phyloP scores from a whole-genome alignment of 257 asterid species.

The Salvia hispanica region DNA sequence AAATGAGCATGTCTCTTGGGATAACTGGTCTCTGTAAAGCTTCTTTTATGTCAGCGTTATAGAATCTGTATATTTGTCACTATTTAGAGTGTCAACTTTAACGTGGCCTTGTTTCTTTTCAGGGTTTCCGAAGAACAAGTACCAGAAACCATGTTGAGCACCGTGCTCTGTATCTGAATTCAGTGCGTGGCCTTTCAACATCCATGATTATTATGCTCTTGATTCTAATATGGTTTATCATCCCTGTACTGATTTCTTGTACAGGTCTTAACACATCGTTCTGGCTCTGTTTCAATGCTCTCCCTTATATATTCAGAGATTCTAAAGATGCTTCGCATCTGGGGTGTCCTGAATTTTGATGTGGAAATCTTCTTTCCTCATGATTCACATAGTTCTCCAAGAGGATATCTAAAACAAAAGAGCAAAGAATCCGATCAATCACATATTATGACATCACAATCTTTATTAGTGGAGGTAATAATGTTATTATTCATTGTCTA shows the following conservation, averaged over 20 bases:
- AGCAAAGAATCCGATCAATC: conserved; percentile 62
- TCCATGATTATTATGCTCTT: conserved; percentile 9
- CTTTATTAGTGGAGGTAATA: conserved; percentile 67
- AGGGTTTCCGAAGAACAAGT: conserved; percentile 57
- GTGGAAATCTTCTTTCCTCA: conserved; percentile 72
- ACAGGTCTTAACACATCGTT: conserved; percentile 86
- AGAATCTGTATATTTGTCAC: conserved; percentile 18
- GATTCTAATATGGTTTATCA: conserved; percentile 16
- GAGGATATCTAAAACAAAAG: conserved; percentile 71
- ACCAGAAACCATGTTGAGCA: too few relatives aligned
- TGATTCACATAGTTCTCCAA: conserved; percentile 64
- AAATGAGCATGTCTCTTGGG: conserved; percentile 9
- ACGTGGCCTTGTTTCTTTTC: conserved; percentile 30
- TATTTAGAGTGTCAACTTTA: conserved; percentile 25
- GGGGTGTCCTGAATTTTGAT: conserved; percentile 69
- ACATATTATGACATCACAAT: conserved; percentile 63
- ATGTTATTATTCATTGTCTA: conserved; percentile 9
- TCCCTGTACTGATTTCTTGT: conserved; percentile 22
- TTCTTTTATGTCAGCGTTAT: background rate
- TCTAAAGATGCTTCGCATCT: conserved; percentile 71
- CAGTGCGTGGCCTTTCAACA: conserved; percentile 49
- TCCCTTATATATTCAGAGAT: conserved; percentile 76
- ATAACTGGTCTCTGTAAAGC: conserved; percentile 1
- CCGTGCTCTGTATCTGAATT: conserved; percentile 78
- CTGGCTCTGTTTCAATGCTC: conserved; percentile 78